Percentiles rank a stretch among this genome's conserved stretches.
Evolutionary conservation across 805 yeast species (phyloP).

Genomic region (Cyberlindnera suaveolens): DNA sequence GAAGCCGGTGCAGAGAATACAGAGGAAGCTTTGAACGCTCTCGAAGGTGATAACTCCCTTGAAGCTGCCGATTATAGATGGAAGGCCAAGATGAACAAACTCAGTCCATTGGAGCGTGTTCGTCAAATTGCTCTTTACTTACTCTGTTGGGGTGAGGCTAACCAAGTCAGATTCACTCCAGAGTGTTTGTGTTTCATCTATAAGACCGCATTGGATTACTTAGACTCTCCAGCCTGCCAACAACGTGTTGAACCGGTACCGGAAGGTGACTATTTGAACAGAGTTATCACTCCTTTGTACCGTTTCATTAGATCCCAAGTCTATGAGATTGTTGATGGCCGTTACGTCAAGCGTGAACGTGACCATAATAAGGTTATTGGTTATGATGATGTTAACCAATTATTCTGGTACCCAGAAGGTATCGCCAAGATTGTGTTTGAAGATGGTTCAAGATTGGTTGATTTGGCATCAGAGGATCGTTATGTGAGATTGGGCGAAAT

Average conservation of each 20-base stretch:
- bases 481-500: constrained; percentile 86
- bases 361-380: constrained; percentile 81
- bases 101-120: constrained; percentile 72
- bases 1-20: constrained; percentile 54
- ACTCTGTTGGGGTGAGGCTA: constrained; percentile 85
- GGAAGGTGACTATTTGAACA: constrained; percentile 83
- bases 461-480: constrained; percentile 85
- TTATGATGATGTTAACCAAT: constrained; percentile 97
- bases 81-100: constrained; percentile 72
- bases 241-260: constrained; percentile 79
- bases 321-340: constrained; percentile 74
- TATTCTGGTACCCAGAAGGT: constrained; percentile 99
- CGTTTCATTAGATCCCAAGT: constrained; percentile 75
- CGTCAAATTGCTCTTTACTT: constrained; percentile 73
- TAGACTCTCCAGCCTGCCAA: constrained; percentile 84
- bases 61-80: constrained; percentile 80
- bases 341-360: constrained; percentile 77
- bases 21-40: constrained; percentile 51
- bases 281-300: constrained; percentile 89
- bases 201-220: constrained; percentile 91
- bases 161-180: constrained; percentile 88
- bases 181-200: constrained; percentile 90
- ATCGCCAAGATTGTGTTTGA: constrained; percentile 84
- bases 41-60: constrained; percentile 79
- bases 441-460: constrained; percentile 89